Evolutionary conservation across 352 stramenopile species (phyloP).

Genomic region (Pythium biforme): DNA sequence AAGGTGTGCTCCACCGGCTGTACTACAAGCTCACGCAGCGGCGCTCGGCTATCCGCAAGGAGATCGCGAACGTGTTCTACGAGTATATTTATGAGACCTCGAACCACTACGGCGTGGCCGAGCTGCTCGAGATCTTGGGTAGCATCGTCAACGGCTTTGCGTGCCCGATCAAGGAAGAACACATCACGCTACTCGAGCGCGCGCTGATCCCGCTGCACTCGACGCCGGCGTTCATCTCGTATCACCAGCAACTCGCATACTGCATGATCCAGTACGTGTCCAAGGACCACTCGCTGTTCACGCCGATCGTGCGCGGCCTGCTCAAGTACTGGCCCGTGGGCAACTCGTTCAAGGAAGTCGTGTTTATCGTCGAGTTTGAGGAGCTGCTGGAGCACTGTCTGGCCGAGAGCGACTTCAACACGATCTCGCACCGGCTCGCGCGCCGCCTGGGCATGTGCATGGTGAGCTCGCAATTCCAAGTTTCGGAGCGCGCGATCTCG

Average conservation of each 20-base stretch:
- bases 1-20: slow-evolving; percentile 82
- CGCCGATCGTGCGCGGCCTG: slow-evolving; percentile 70
- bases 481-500: slow-evolving; percentile 79
- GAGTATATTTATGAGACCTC: slow-evolving; percentile 92
- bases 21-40: slow-evolving; percentile 91
- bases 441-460: slow-evolving; percentile 72
- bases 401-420: slow-evolving; percentile 72
- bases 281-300: slow-evolving; percentile 87
- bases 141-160: slow-evolving; percentile 90
- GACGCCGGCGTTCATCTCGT: slow-evolving; percentile 83
- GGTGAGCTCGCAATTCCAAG: slow-evolving; percentile 83
- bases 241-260: slow-evolving; percentile 87
- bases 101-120: slow-evolving; percentile 86
- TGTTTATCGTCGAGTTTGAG: slow-evolving; percentile 89
- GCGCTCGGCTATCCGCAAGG: slow-evolving; percentile 82
- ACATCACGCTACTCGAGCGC: slow-evolving; percentile 83
- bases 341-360: slow-evolving; percentile 88
- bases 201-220: slow-evolving; percentile 85
- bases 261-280: slow-evolving; percentile 90
- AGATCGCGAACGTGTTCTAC: slow-evolving; percentile 88
- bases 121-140: slow-evolving; percentile 85
- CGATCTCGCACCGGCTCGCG: slow-evolving; percentile 55
- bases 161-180: slow-evolving; percentile 87
- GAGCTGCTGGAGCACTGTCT: slow-evolving; percentile 88
- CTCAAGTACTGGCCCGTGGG: slow-evolving; percentile 86